Evolutionary conservation across 1,139 yeast genomes (phyloP).

Genomic region (Chernovozyma sophiae-reginae): DNA sequence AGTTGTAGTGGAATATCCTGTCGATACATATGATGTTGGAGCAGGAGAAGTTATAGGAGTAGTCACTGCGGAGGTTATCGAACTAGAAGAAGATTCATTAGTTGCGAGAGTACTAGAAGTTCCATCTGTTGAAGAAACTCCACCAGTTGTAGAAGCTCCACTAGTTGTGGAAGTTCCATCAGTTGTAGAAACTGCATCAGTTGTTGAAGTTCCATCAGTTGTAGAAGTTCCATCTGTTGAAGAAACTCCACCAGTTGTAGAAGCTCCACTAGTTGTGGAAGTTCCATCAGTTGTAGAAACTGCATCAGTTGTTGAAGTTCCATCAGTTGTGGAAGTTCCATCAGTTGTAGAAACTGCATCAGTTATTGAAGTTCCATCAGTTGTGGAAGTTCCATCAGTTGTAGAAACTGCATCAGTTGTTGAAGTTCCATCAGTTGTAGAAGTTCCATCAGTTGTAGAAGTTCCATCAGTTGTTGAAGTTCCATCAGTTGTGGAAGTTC

Average conservation of each 20-base stretch:
- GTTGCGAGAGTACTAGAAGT: neutral
- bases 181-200: neutral
- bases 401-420: neutral
- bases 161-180: neutral
- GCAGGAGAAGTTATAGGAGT: neutral
- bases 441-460: neutral
- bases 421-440: constrained; percentile 2
- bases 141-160: neutral
- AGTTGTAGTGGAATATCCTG: constrained; percentile 20
- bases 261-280: neutral
- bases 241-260: constrained; percentile 8
- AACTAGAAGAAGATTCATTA: neutral
- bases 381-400: neutral
- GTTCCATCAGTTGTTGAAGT: constrained; percentile 7
- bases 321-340: neutral
- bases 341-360: too few species aligned
- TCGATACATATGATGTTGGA: constrained; percentile 18
- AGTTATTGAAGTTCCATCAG: too few species aligned
- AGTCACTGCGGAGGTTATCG: neutral
- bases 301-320: neutral
- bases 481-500: neutral
- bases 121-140: too few species aligned
- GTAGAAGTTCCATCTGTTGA: neutral
- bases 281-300: neutral
- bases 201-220: constrained; percentile 1